Evolutionary conservation across 2,329 filamentous ascomycete genomes (phyloP).

Genomic region (Aspergillus felis): DNA sequence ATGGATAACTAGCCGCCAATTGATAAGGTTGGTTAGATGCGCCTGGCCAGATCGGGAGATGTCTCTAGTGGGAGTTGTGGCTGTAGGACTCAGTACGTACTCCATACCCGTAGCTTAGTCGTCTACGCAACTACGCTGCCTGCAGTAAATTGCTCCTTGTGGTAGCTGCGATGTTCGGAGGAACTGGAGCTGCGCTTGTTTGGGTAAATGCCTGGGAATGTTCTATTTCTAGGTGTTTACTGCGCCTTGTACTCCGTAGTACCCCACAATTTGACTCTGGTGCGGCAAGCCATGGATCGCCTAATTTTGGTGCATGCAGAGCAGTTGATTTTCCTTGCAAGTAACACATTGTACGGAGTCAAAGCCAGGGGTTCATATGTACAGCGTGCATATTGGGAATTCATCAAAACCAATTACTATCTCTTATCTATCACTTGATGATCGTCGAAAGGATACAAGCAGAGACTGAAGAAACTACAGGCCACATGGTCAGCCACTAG

Average conservation of each 20-base stretch:
- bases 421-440: neutral
- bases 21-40: neutral
- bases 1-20: neutral
- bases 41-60: neutral
- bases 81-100: neutral
- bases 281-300: neutral
- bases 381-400: neutral
- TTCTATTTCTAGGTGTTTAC: neutral
- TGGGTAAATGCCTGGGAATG: neutral
- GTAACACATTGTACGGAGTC: neutral
- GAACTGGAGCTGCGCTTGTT: neutral
- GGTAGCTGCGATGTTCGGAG: neutral
- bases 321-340: neutral
- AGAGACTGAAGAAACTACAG: neutral
- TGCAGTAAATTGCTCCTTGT: neutral
- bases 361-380: neutral
- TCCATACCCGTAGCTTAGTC: neutral
- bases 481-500: neutral
- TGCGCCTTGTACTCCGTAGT: neutral
- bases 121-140: neutral
- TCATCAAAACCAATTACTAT: neutral
- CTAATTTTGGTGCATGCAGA: neutral
- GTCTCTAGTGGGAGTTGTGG: neutral
- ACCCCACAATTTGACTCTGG: neutral
- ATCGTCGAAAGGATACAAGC: neutral